phyloP scores from a whole-genome alignment of 108 stramenopile genomes.

The Cyclostephanos tholiformis region DNA sequence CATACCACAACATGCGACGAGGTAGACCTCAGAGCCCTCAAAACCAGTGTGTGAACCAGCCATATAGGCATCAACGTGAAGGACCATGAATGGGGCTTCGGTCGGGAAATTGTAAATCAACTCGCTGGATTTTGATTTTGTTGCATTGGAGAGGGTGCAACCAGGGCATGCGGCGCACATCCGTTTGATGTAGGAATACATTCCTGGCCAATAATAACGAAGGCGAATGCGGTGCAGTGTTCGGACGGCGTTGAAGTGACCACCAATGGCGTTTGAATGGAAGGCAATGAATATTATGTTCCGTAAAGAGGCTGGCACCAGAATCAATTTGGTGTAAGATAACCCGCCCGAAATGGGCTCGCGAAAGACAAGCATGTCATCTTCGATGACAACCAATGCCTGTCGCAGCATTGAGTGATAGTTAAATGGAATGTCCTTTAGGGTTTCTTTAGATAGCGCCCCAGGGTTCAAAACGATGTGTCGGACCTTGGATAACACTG shows the following conservation, averaged over 20 bases:
- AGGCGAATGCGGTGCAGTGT: no score
- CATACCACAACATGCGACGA: slow-evolving; percentile 12
- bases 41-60: slow-evolving; percentile 12
- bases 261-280: neutral
- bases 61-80: slow-evolving; percentile 14
- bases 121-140: neutral
- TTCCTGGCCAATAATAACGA: no score
- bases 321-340: neutral
- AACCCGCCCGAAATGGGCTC: neutral
- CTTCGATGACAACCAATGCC: neutral
- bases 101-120: neutral
- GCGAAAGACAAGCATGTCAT: neutral
- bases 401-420: no score
- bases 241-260: no score
- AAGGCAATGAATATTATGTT: neutral
- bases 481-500: no score
- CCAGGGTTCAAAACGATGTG: no score
- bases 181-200: no score
- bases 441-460: no score
- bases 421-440: no score
- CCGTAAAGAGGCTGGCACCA: neutral
- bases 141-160: neutral
- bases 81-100: slow-evolving; percentile 10
- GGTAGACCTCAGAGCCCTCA: neutral
- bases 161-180: no score